Evolutionary conservation across 176 grass and related monocot species (phyloP).

Genomic region (Eremochloa ophiuroides): DNA sequence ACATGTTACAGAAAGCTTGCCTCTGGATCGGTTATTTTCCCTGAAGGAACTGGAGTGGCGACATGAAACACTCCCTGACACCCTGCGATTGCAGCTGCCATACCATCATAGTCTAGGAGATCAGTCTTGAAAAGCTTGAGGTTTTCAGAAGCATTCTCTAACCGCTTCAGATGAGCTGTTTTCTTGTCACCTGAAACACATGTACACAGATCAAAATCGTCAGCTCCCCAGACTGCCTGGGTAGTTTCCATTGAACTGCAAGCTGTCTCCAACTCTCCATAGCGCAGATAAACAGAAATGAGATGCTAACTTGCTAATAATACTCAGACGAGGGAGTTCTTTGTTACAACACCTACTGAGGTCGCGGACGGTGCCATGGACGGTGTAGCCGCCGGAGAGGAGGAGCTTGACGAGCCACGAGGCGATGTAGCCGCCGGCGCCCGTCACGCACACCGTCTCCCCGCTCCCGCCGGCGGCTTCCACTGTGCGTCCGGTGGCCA

Average conservation of each 20-base stretch:
- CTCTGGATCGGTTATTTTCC: slow-evolving; percentile 17
- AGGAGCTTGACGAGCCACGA: slow-evolving; percentile 60
- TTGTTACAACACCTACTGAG: slow-evolving; percentile 9
- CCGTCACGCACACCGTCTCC: slow-evolving; percentile 1
- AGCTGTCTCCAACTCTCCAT: not conserved
- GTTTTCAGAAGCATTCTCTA: slow-evolving; percentile 30
- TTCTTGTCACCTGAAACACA: slow-evolving; percentile 36
- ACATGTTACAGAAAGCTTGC: not conserved
- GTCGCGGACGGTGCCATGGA: slow-evolving; percentile 53
- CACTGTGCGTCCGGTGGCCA: not conserved
- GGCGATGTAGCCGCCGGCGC: slow-evolving; percentile 42
- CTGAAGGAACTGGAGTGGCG: slow-evolving; percentile 38
- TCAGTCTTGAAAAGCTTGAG: slow-evolving; percentile 51
- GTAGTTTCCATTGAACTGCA: too few relatives aligned
- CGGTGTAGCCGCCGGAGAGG: slow-evolving; percentile 40
- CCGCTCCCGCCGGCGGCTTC: not conserved
- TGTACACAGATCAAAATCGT: not conserved
- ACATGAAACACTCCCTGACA: slow-evolving; percentile 55
- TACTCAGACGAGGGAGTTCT: not conserved
- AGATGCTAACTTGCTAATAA: too few relatives aligned
- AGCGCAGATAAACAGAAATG: not conserved
- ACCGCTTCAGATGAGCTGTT: slow-evolving; percentile 29
- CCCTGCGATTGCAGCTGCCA: slow-evolving; percentile 21
- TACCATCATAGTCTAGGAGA: slow-evolving; percentile 21
- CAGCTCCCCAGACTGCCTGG: too few relatives aligned